phyloP scores from a whole-genome alignment of 805 yeast genomes.

The Spathaspora girioi region DNA sequence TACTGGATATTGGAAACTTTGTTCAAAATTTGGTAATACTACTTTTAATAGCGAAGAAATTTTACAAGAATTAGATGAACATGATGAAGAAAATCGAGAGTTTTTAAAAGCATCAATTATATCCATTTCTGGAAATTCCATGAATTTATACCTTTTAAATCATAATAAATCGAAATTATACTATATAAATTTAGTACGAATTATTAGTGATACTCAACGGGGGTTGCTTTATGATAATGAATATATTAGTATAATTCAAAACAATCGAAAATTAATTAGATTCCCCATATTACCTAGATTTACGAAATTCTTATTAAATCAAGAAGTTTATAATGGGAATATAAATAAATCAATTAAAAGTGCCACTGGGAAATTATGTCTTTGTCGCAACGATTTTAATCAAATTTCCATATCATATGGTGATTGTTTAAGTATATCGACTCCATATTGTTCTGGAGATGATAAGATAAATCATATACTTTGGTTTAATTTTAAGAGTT shows the following conservation, averaged over 20 bases:
- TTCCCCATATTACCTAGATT: slow-evolving; percentile 30
- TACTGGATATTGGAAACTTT: slow-evolving; percentile 27
- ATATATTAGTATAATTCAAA: slow-evolving; percentile 21
- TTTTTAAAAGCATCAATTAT: slow-evolving; percentile 24
- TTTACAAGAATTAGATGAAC: slow-evolving; percentile 18
- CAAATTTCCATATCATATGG: slow-evolving; percentile 30
- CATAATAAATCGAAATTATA: slow-evolving; percentile 15
- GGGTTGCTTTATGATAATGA: slow-evolving; percentile 19
- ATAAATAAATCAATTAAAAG: slow-evolving; percentile 12
- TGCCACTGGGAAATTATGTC: slow-evolving; percentile 18
- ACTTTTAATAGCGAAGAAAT: slow-evolving; percentile 24
- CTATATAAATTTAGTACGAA: slow-evolving; percentile 17
- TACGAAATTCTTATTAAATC: slow-evolving; percentile 20
- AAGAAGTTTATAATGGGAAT: slow-evolving; percentile 19
- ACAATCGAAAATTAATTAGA: slow-evolving; percentile 16
- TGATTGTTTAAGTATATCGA: slow-evolving; percentile 24
- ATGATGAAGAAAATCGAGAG: slow-evolving; percentile 9
- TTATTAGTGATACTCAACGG: slow-evolving; percentile 11
- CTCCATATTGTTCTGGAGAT: slow-evolving; percentile 20
- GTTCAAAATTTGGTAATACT: slow-evolving; percentile 31
- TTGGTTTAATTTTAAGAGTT: slow-evolving; percentile 38
- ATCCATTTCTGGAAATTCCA: slow-evolving; percentile 24
- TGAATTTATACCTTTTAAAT: slow-evolving; percentile 10
- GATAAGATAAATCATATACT: slow-evolving; percentile 28
- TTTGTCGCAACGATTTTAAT: slow-evolving; percentile 17